Conservation (phyloP, 371 early-diverging fungal species). For the Syncephalastrum racemosum region DNA sequence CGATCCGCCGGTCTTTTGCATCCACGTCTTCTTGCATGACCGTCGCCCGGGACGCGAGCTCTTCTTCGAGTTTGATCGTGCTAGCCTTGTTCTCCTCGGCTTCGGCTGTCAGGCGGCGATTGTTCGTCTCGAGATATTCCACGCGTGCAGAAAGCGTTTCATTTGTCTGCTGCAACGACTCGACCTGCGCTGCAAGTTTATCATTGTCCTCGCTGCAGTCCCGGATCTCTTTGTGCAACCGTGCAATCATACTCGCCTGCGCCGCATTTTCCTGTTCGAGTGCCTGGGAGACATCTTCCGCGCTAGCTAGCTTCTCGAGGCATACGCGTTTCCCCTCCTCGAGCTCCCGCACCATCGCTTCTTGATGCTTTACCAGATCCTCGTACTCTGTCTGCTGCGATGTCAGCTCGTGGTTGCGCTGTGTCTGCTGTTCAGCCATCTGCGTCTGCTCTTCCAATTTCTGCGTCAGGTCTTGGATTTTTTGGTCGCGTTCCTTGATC, state of each 20-base stretch:
- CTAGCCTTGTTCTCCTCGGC: neutral
- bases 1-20: neutral
- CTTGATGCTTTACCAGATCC: slow-evolving; percentile 49
- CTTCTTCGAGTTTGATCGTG: neutral
- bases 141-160: slow-evolving; percentile 48
- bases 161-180: slow-evolving; percentile 34
- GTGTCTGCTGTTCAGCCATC: slow-evolving; percentile 51
- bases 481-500: slow-evolving; percentile 55
- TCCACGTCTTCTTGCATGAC: neutral
- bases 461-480: slow-evolving; percentile 50
- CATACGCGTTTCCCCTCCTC: slow-evolving; percentile 64
- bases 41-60: neutral
- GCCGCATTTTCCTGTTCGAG: slow-evolving; percentile 64
- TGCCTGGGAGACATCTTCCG: slow-evolving; percentile 37
- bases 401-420: slow-evolving; percentile 53
- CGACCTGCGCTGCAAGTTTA: slow-evolving; percentile 49
- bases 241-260: slow-evolving; percentile 42
- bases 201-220: slow-evolving; percentile 46
- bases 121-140: slow-evolving; percentile 45
- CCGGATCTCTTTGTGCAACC: slow-evolving; percentile 48
- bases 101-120: slow-evolving; percentile 4
- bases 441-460: slow-evolving; percentile 50
- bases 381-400: slow-evolving; percentile 43
- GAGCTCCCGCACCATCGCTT: slow-evolving; percentile 39
- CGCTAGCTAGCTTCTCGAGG: slow-evolving; percentile 55